A percentile compares a stretch with the other conserved stretches of the same genome.
phyloP scores from a whole-genome alignment of 2,329 filamentous ascomycete species.

The Orbilia brochopaga region DNA sequence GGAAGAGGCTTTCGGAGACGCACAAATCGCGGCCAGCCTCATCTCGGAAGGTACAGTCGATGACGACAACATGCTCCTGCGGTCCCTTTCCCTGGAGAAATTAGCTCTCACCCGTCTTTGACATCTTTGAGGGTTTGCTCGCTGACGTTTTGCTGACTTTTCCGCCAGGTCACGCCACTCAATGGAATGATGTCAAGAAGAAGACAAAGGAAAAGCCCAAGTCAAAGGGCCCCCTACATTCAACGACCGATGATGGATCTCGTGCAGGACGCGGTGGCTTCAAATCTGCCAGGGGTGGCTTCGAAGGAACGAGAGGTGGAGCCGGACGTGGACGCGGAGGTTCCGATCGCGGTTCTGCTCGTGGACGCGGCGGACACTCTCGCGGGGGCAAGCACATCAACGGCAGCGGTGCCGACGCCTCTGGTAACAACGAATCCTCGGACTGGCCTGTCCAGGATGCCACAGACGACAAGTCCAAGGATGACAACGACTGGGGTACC shows the following conservation, averaged over 20 bases:
- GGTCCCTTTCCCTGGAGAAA: neutral
- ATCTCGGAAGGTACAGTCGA: slow-evolving; percentile 73
- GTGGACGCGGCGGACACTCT: slow-evolving; percentile 71
- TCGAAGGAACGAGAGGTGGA: slow-evolving; percentile 66
- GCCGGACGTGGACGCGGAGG: slow-evolving; percentile 65
- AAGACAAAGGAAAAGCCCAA: slow-evolving; percentile 75
- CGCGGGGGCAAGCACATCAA: slow-evolving; percentile 69
- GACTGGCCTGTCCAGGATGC: slow-evolving; percentile 41
- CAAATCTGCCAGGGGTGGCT: slow-evolving; percentile 57
- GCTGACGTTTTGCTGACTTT: slow-evolving; percentile 24
- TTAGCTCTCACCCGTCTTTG: neutral
- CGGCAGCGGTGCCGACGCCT: slow-evolving; percentile 63
- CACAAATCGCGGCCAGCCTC: slow-evolving; percentile 74
- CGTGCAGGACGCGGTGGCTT: slow-evolving; percentile 58
- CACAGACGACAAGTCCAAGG: slow-evolving; percentile 25
- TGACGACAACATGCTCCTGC: slow-evolving; percentile 29
- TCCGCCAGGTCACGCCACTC: slow-evolving; percentile 72
- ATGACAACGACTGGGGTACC: slow-evolving; percentile 11
- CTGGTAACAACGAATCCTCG: slow-evolving; percentile 30
- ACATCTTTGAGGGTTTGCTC: slow-evolving; percentile 18
- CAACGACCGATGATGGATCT: slow-evolving; percentile 63
- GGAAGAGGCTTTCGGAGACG: slow-evolving; percentile 82
- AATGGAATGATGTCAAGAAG: slow-evolving; percentile 84
- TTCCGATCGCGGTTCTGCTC: slow-evolving; percentile 67
- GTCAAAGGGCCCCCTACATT: slow-evolving; percentile 72